A percentile compares a stretch with the other conserved stretches of the same genome.
Evolutionary conservation across 176 grass and related monocot genomes (phyloP).

Genomic region (Avena eriantha): DNA sequence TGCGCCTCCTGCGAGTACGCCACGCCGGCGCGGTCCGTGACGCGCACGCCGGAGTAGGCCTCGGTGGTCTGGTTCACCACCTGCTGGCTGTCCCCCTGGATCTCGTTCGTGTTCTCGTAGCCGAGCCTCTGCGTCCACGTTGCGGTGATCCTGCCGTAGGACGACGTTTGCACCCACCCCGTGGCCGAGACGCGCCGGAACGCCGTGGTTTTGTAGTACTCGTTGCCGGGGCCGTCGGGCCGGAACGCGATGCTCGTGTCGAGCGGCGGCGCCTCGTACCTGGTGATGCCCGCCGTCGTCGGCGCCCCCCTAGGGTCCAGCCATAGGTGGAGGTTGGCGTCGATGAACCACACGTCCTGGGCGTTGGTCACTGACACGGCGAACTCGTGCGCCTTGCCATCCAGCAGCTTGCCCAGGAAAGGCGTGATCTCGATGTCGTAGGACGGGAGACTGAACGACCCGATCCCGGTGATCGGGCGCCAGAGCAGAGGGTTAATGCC

Average conservation of each 20-base stretch:
- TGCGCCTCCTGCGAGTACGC: constrained; percentile 64
- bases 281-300: constrained; percentile 48
- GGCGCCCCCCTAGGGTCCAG: constrained; percentile 53
- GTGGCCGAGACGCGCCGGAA: constrained; percentile 52
- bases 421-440: constrained; percentile 89
- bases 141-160: constrained; percentile 74
- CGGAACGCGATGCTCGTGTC: constrained; percentile 1
- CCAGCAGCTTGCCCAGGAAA: constrained; percentile 64
- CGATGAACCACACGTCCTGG: constrained; percentile 63
- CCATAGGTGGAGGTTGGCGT: constrained; percentile 96
- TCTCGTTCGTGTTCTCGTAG: constrained; percentile 58
- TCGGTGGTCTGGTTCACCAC: constrained; percentile 72
- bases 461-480: constrained; percentile 79
- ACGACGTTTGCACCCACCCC: constrained; percentile 75
- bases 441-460: constrained; percentile 83
- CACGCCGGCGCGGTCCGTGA: constrained; percentile 42
- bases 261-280: constrained; percentile 61
- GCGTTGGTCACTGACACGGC: constrained; percentile 67
- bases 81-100: constrained; percentile 15
- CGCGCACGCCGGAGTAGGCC: constrained; percentile 53
- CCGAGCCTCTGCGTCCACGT: constrained; percentile 58
- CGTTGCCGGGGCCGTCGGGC: constrained; percentile 33
- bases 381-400: constrained; percentile 64
- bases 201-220: constrained; percentile 58
- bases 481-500: constrained; percentile 72